phyloP scores from a whole-genome alignment of 73 alveolate genomes.

The Tetrahymena elliotti region DNA sequence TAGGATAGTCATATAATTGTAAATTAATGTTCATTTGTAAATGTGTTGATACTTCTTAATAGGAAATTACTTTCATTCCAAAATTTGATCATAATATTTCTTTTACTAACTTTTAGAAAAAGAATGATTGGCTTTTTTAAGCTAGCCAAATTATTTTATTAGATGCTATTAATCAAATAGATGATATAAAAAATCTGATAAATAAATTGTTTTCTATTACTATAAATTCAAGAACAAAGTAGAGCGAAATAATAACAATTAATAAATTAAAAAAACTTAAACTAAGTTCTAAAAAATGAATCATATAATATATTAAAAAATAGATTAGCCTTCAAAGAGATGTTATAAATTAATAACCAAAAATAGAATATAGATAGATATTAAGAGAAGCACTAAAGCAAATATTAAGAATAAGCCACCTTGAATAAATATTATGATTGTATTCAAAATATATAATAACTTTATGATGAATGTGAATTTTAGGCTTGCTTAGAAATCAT shows the following conservation, averaged over 20 bases:
- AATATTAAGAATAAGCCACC: neutral
- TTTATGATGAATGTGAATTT: neutral
- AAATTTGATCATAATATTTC: no score
- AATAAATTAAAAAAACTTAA: neutral
- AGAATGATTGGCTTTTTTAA: no score
- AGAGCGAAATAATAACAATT: neutral
- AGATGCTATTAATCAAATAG: no score
- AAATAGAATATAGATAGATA: neutral
- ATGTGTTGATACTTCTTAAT: no score
- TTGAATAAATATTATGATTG: neutral
- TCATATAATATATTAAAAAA: neutral
- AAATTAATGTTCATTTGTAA: no score
- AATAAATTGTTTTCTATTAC: neutral
- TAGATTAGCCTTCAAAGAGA: neutral
- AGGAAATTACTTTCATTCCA: no score
- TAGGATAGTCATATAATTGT: no score
- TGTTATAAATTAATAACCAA: neutral
- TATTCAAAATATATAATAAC: neutral
- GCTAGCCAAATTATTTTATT: no score
- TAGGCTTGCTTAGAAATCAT: neutral
- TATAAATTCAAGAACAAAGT: neutral
- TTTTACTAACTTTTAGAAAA: no score
- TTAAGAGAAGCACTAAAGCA: neutral
- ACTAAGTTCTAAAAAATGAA: neutral
- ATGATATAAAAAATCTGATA: neutral